These are phyloP conservation scores for Xanthoconium stramineum DNA, from an alignment of 768 basidiomycete genomes.

Conservation along the genomic window DNA sequence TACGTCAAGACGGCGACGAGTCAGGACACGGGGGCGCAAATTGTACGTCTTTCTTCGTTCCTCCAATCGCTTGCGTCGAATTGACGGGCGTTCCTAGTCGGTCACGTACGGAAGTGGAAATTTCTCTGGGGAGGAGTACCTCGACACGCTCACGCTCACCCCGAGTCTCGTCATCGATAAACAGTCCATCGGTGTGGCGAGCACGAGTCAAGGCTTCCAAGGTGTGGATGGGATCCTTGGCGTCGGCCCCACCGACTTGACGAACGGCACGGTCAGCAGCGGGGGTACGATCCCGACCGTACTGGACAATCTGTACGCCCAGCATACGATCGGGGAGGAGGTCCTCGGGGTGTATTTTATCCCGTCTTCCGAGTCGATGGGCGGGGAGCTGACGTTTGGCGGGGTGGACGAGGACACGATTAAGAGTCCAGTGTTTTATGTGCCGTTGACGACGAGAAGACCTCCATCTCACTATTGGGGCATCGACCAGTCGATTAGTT, in stretches of 20 bases:
- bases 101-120: background rate
- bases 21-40: constrained; percentile 13
- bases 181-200: constrained; percentile 39
- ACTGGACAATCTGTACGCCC: constrained; percentile 32
- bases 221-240: constrained; percentile 43
- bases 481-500: constrained; percentile 29
- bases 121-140: constrained; percentile 12
- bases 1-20: constrained; percentile 21
- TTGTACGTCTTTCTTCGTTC: constrained; percentile 20
- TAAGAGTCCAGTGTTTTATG: constrained; percentile 18
- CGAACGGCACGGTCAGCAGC: constrained; percentile 21
- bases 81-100: background rate
- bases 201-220: constrained; percentile 20
- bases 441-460: constrained; percentile 19
- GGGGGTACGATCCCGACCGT: constrained; percentile 30
- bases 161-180: constrained; percentile 2
- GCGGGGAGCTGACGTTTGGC: constrained; percentile 29
- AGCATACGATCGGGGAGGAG: constrained; percentile 26
- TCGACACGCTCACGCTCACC: constrained; percentile 11
- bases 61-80: background rate
- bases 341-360: constrained; percentile 33
- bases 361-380: constrained; percentile 20
- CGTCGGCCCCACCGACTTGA: constrained; percentile 35
- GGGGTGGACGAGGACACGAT: constrained; percentile 15
- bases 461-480: constrained; percentile 31